Evolutionary conservation across 345 rosid genomes (phyloP).

Genomic region (Populus ilicifolia): DNA sequence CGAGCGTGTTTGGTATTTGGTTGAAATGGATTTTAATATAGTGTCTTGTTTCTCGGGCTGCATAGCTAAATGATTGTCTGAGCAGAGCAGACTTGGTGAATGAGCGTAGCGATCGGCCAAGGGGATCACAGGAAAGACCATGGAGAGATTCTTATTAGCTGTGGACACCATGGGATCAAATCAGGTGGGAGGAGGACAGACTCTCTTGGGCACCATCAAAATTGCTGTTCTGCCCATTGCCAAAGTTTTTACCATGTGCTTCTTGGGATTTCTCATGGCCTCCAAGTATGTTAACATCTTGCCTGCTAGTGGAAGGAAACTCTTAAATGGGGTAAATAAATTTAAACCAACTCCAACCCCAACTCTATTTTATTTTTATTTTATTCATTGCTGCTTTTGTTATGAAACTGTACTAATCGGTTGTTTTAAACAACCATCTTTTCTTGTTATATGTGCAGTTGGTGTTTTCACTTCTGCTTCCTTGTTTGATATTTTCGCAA

Average conservation of each 20-base stretch:
- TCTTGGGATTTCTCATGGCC: slow-evolving; percentile 95
- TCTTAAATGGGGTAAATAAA: slow-evolving; percentile 82
- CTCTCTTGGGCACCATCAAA: slow-evolving; percentile 58
- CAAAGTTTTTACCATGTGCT: slow-evolving; percentile 90
- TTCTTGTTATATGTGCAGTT: slow-evolving; percentile 41
- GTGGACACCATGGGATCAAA: slow-evolving; percentile 20
- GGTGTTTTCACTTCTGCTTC: slow-evolving; percentile 96
- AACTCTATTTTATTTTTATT: too few species aligned
- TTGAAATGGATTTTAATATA: too few species aligned
- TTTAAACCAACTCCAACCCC: not conserved
- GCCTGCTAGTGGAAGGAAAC: slow-evolving; percentile 85
- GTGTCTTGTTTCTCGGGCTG: too few species aligned
- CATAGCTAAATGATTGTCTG: not conserved
- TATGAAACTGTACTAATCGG: not conserved
- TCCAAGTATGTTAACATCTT: slow-evolving; percentile 89
- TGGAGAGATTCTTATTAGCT: slow-evolving; percentile 41
- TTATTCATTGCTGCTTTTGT: not conserved
- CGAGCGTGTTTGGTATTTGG: not conserved
- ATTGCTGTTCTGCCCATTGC: slow-evolving; percentile 96
- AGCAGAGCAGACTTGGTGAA: not conserved
- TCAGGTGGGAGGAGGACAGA: slow-evolving; percentile 46
- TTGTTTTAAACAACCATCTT: not conserved
- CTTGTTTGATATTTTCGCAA: slow-evolving; percentile 93
- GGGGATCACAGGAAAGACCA: slow-evolving; percentile 4
- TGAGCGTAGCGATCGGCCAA: not conserved